These are phyloP conservation scores for Alternaria panax DNA, from an alignment of 2,329 filamentous ascomycete species.

Conservation along the genomic window DNA sequence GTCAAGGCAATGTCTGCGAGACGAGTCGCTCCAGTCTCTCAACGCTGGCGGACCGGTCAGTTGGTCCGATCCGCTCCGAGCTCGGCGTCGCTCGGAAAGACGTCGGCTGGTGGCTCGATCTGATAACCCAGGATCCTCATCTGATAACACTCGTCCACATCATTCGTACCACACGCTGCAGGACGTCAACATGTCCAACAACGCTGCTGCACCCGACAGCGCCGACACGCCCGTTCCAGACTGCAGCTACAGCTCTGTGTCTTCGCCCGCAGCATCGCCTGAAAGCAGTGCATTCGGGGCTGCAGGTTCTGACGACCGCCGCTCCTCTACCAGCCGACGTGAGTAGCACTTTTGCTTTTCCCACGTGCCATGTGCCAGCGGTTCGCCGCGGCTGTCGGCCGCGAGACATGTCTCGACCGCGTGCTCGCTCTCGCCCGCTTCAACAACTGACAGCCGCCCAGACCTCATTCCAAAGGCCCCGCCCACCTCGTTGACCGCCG, in stretches of 20 bases:
- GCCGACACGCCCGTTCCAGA: constrained; percentile 19
- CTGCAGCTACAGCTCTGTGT: constrained; percentile 3
- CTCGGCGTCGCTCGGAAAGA: constrained; percentile 22
- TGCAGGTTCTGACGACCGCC: constrained; percentile 25
- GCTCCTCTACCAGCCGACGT: constrained; percentile 26
- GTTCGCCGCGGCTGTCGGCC: constrained; percentile 17
- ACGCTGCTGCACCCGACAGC: constrained; percentile 13
- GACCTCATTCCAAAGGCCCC: constrained; percentile 18
- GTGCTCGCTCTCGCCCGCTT: neutral
- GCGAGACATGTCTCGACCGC: constrained; percentile 1
- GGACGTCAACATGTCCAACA: constrained; percentile 28
- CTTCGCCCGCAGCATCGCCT: constrained; percentile 12
- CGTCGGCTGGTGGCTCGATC: constrained; percentile 29
- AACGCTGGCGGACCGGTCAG: neutral
- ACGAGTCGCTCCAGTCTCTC: too few species aligned
- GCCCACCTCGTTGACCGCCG: constrained; percentile 13
- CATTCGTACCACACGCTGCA: constrained; percentile 19
- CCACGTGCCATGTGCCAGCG: constrained; percentile 1
- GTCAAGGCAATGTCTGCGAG: too few species aligned
- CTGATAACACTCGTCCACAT: constrained; percentile 24
- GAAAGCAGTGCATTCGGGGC: constrained; percentile 1
- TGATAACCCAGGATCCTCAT: constrained; percentile 34
- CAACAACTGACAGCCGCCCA: constrained; percentile 18
- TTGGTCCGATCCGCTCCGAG: constrained; percentile 24
- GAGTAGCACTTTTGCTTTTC: constrained; percentile 21